Percentiles rank a stretch among this genome's conserved stretches.
Evolutionary conservation across 768 basidiomycete species (phyloP).

Genomic region (Leccinum ochraceum): DNA sequence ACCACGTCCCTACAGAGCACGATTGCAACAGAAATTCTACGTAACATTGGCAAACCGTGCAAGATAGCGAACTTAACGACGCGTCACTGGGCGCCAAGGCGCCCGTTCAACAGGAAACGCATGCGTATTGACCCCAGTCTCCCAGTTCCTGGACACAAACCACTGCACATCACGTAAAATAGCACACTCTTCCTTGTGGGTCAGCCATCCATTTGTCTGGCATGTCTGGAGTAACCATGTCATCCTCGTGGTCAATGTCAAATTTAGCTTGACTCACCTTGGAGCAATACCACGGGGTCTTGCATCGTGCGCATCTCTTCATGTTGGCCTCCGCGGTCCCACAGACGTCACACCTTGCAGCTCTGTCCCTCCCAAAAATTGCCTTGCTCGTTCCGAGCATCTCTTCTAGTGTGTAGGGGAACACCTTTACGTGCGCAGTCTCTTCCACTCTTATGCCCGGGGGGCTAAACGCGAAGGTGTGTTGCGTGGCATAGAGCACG

Average conservation of each 20-base stretch:
- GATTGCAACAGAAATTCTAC: neutral
- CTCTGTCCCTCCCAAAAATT: slow-evolving; percentile 22
- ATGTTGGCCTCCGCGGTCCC: slow-evolving; percentile 15
- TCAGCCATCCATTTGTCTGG: slow-evolving; percentile 23
- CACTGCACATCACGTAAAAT: slow-evolving; percentile 32
- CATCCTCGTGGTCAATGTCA: slow-evolving; percentile 1
- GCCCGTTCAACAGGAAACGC: slow-evolving; percentile 21
- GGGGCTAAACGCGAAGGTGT: slow-evolving; percentile 32
- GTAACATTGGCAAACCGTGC: neutral
- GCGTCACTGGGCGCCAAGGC: slow-evolving; percentile 15
- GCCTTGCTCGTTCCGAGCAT: slow-evolving; percentile 28
- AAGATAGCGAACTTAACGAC: slow-evolving; percentile 8
- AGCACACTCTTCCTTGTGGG: slow-evolving; percentile 26
- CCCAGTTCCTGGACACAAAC: slow-evolving; percentile 32
- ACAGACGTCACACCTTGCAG: slow-evolving; percentile 26
- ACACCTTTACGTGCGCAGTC: slow-evolving; percentile 24
- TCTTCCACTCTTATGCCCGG: slow-evolving; percentile 32
- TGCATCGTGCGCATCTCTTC: slow-evolving; percentile 32
- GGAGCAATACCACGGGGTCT: slow-evolving; percentile 32
- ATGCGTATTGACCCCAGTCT: slow-evolving; percentile 14
- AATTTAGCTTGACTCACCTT: slow-evolving; percentile 19
- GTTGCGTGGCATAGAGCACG: slow-evolving; percentile 33
- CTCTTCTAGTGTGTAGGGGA: slow-evolving; percentile 27
- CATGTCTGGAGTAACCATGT: slow-evolving; percentile 19
- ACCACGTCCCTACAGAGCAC: neutral